A percentile compares a stretch with the other conserved stretches of the same genome.
Conservation (phyloP, 2,329 filamentous ascomycete species). For the Ophiostoma tasmaniense region DNA sequence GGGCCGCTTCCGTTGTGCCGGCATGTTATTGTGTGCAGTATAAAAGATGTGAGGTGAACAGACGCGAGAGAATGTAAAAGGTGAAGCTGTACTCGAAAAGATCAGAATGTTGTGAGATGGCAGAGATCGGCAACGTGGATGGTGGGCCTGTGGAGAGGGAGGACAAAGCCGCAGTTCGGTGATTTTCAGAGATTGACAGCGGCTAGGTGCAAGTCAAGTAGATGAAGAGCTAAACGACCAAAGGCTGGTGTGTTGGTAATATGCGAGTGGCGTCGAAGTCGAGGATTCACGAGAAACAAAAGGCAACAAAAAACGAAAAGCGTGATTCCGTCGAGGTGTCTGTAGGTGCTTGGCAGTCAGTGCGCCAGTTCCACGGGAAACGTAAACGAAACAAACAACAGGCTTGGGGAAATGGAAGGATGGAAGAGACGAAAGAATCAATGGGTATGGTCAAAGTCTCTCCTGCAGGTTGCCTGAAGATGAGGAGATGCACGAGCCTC, state of each 20-base stretch:
- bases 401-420: neutral
- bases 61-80: neutral
- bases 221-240: neutral
- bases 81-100: neutral
- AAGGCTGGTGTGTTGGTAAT: neutral
- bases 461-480: neutral
- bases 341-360: neutral
- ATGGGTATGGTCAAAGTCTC: neutral
- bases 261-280: neutral
- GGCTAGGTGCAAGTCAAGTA: neutral
- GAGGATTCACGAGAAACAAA: neutral
- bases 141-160: slow-evolving; percentile 4
- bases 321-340: neutral
- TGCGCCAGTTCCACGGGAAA: neutral
- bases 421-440: neutral
- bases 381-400: neutral
- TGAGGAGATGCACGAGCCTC: neutral
- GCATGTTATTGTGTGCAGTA: slow-evolving; percentile 24
- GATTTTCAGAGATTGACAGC: neutral
- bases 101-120: slow-evolving; percentile 1
- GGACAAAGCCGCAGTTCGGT: neutral
- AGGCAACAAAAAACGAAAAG: neutral
- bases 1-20: slow-evolving; percentile 18
- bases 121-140: slow-evolving; percentile 10
- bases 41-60: neutral